Percentiles rank a stretch among this genome's conserved stretches.
Conservation (phyloP, 805 yeast genomes). For the Phaffomyces antillensis region DNA sequence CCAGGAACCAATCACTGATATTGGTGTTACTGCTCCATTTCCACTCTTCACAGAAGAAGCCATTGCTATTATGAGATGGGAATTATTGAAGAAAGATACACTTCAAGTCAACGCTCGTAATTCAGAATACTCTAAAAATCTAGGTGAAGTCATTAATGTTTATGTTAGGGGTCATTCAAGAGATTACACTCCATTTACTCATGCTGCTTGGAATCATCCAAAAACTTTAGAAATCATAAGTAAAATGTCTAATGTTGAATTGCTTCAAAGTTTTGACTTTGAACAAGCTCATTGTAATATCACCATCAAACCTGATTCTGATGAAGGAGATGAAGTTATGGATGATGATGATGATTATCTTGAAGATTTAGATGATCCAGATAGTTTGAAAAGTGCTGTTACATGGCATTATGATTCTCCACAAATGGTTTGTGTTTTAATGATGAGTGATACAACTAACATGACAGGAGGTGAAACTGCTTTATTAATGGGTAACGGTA, state of each 20-base stretch:
- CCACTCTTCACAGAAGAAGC: conserved; percentile 58
- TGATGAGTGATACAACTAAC: conserved; percentile 49
- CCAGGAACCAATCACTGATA: conserved; percentile 41
- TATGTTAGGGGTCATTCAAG: conserved; percentile 44
- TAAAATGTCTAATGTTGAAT: conserved; percentile 39
- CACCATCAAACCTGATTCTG: conserved; percentile 29
- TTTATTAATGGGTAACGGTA: conserved; percentile 29
- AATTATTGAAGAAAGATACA: conserved; percentile 39
- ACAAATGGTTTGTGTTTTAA: conserved; percentile 62
- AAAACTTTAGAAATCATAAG: conserved; percentile 44
- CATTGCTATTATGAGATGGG: conserved; percentile 49
- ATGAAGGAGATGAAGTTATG: conserved; percentile 1
- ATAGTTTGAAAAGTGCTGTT: conserved; percentile 43
- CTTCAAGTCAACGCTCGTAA: conserved; percentile 38
- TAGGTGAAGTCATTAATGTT: conserved; percentile 36
- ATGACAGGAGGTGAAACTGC: conserved; percentile 61
- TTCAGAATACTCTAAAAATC: conserved; percentile 33
- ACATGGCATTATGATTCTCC: conserved; percentile 62
- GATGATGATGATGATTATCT: background rate
- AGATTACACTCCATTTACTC: conserved; percentile 40
- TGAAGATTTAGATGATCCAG: conserved; percentile 6
- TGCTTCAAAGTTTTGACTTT: conserved; percentile 30
- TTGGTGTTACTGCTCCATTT: conserved; percentile 55
- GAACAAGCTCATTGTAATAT: conserved; percentile 50
- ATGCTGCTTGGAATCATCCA: conserved; percentile 55